A percentile compares a stretch with the other conserved stretches of the same genome.
These are phyloP conservation scores for Nicotiana attenuata DNA, from an alignment of 257 asterid genomes.

Conservation along the genomic window DNA sequence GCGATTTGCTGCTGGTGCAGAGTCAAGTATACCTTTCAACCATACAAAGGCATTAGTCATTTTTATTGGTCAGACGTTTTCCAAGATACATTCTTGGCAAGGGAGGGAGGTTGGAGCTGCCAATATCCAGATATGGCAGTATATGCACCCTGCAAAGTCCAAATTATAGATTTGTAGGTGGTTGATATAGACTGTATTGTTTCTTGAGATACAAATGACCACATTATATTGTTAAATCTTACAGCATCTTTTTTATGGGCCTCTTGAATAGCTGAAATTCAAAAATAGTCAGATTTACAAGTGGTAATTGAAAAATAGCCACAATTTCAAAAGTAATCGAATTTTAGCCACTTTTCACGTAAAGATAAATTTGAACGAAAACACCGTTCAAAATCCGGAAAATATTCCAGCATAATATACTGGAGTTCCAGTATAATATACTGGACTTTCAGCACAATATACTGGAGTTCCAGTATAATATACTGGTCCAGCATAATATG, in stretches of 20 bases:
- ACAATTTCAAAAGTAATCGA: too few species aligned
- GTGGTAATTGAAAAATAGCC: too few species aligned
- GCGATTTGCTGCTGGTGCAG: conserved; percentile 6
- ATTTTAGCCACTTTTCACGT: too few species aligned
- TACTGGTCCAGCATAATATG: too few species aligned
- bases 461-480: too few species aligned
- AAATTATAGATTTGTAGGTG: conserved; percentile 4
- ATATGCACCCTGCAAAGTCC: background rate
- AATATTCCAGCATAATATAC: too few species aligned
- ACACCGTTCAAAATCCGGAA: too few species aligned
- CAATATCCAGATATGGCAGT: background rate
- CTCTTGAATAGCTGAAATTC: background rate
- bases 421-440: too few species aligned
- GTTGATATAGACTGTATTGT: background rate
- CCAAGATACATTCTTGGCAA: background rate
- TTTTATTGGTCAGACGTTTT: background rate
- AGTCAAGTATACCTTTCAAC: background rate
- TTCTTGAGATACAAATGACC: background rate
- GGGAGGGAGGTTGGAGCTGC: background rate
- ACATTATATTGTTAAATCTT: background rate
- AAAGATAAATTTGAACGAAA: too few species aligned
- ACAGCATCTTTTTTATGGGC: background rate
- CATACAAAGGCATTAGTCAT: background rate
- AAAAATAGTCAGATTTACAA: too few species aligned
- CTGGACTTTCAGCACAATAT: too few species aligned